phyloP scores from a whole-genome alignment of 129 eudicot genomes.

The Ambrosia artemisiifolia region DNA sequence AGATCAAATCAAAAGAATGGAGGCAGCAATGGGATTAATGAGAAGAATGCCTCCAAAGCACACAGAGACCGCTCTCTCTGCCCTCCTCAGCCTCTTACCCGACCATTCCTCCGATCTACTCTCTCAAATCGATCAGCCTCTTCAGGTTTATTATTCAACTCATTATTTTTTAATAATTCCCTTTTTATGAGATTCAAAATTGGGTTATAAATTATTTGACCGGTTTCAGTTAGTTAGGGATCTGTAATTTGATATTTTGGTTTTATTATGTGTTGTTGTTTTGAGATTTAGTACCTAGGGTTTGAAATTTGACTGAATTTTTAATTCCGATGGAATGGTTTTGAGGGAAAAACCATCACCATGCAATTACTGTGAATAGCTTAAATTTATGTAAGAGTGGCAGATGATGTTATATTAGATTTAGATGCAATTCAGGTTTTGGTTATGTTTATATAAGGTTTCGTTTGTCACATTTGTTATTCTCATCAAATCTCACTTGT shows the following conservation, averaged over 20 bases:
- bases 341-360: no score
- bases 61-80: conserved; percentile 79
- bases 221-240: no score
- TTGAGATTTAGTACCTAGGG: not conserved
- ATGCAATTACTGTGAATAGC: not conserved
- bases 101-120: conserved; percentile 87
- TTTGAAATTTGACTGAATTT: conserved; percentile 6
- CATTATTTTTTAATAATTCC: not conserved
- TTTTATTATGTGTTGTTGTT: not conserved
- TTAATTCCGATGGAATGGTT: no score
- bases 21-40: conserved; percentile 97
- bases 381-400: not conserved
- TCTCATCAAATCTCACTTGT: not conserved
- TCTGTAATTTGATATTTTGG: no score
- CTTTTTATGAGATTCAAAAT: no score
- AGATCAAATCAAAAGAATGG: conserved; percentile 44
- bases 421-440: not conserved
- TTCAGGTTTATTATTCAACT: conserved; percentile 49
- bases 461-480: not conserved
- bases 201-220: no score
- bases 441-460: not conserved
- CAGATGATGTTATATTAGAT: not conserved
- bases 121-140: conserved; percentile 97
- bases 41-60: conserved; percentile 92
- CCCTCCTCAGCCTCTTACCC: conserved; percentile 80